Evolutionary conservation across 805 yeast genomes (phyloP).

Genomic region (Myxozyma sirexii): DNA sequence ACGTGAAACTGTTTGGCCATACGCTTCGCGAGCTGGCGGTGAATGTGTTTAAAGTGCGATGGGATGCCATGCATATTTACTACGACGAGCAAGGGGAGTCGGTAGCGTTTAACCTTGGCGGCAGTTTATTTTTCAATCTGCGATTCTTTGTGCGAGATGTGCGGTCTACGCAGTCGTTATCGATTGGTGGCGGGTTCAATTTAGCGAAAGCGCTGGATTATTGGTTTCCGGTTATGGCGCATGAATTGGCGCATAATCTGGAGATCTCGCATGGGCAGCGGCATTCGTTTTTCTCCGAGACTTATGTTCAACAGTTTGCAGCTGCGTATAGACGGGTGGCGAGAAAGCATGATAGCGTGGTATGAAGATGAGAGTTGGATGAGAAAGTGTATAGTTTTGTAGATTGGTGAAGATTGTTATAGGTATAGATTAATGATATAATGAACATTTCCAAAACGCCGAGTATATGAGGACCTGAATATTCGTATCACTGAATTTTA

Average conservation of each 20-base stretch:
- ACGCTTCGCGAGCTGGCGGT: conserved; percentile 22
- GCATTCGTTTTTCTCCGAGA: conserved; percentile 45
- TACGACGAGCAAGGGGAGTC: conserved; percentile 35
- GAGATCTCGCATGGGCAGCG: conserved; percentile 42
- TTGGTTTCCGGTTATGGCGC: conserved; percentile 47
- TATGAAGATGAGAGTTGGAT: too few species aligned
- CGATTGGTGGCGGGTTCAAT: conserved; percentile 9
- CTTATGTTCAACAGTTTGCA: conserved; percentile 38
- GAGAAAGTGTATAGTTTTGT: not conserved
- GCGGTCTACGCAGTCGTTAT: conserved; percentile 14
- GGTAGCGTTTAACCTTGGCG: conserved; percentile 46
- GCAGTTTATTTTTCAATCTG: conserved; percentile 46
- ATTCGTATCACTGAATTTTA: not conserved
- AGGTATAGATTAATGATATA: too few species aligned
- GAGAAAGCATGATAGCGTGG: conserved; percentile 5
- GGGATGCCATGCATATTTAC: conserved; percentile 40
- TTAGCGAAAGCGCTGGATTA: conserved; percentile 38
- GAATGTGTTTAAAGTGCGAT: conserved; percentile 35
- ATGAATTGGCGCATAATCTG: conserved; percentile 48
- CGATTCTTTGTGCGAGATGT: conserved; percentile 34
- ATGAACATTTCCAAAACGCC: not conserved
- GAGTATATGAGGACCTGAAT: not conserved
- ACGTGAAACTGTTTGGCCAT: conserved; percentile 20
- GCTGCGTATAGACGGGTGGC: conserved; percentile 24
- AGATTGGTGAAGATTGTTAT: too few species aligned